Percentiles rank a stretch among this genome's conserved stretches.
Conservation (phyloP, 2,329 filamentous ascomycete species). For the Trichoderma guizhouense region DNA sequence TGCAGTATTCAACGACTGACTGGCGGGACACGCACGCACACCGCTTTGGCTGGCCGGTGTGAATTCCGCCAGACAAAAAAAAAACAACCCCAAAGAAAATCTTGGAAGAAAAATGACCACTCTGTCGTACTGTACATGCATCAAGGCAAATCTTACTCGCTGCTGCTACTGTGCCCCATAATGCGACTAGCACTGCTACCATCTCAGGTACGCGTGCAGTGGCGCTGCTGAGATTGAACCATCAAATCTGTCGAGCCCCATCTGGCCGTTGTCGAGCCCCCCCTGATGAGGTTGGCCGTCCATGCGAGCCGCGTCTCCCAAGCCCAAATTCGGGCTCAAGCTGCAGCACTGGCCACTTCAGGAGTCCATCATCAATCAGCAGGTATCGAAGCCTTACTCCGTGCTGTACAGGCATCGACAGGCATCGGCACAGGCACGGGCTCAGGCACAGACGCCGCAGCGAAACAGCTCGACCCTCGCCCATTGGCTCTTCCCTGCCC, state of each 20-base stretch:
- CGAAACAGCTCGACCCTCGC: neutral
- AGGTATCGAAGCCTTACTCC: neutral
- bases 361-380: slow-evolving; percentile 14
- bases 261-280: slow-evolving; percentile 6
- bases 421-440: neutral
- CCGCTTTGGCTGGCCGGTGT: neutral
- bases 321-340: neutral
- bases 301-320: slow-evolving; percentile 5
- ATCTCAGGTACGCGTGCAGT: neutral
- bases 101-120: neutral
- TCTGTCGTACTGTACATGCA: neutral
- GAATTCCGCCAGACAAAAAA: neutral
- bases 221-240: slow-evolving; percentile 14
- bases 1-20: neutral
- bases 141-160: neutral
- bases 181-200: slow-evolving; percentile 2
- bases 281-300: slow-evolving; percentile 9
- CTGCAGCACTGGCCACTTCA: slow-evolving; percentile 13
- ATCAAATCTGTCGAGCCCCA: slow-evolving; percentile 4
- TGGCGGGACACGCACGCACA: neutral
- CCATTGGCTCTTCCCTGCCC: neutral
- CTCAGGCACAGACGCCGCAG: neutral
- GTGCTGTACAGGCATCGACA: neutral
- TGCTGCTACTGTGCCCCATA: neutral
- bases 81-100: neutral